Conservation (phyloP, 1,284 basidiomycete genomes). For the Boletus nobilissimus region DNA sequence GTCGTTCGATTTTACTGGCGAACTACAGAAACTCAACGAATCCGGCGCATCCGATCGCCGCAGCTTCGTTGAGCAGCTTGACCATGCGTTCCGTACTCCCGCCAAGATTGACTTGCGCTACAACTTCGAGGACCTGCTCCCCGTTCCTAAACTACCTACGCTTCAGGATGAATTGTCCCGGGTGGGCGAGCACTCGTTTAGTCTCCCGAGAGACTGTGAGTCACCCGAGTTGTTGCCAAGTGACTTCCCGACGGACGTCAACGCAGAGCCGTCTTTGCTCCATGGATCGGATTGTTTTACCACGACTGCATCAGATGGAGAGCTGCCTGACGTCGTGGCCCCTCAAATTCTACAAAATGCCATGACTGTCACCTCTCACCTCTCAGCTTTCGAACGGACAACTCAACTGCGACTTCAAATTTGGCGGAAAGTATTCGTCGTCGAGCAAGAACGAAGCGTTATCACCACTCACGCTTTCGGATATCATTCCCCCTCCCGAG, state of each 20-base stretch:
- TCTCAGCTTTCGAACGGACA: conserved; percentile 68
- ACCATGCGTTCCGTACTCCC: conserved; percentile 80
- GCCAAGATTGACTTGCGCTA: conserved; percentile 68
- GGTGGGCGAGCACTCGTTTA: conserved; percentile 37
- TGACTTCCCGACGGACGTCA: conserved; percentile 37
- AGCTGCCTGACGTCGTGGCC: conserved; percentile 39
- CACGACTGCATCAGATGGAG: conserved; percentile 31
- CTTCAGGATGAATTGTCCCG: conserved; percentile 42
- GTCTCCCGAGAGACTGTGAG: conserved; percentile 31
- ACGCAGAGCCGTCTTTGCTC: conserved; percentile 36
- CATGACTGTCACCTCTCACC: conserved; percentile 55
- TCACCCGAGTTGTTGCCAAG: conserved; percentile 30
- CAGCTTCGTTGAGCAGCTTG: conserved; percentile 86
- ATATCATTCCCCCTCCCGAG: conserved; percentile 75
- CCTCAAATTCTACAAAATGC: conserved; percentile 43
- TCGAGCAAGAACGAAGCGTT: conserved; percentile 29
- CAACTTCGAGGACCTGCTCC: conserved; percentile 60
- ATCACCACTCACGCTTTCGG: conserved; percentile 64
- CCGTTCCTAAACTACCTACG: conserved; percentile 45
- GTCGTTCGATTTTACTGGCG: conserved; percentile 89
- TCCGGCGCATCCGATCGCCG: conserved; percentile 72
- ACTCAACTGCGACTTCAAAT: conserved; percentile 76
- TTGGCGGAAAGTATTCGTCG: conserved; percentile 64
- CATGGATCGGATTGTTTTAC: conserved; percentile 37
- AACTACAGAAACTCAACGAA: conserved; percentile 75